phyloP scores from a whole-genome alignment of 2,329 filamentous ascomycete genomes.

The Verticillium nubilum region DNA sequence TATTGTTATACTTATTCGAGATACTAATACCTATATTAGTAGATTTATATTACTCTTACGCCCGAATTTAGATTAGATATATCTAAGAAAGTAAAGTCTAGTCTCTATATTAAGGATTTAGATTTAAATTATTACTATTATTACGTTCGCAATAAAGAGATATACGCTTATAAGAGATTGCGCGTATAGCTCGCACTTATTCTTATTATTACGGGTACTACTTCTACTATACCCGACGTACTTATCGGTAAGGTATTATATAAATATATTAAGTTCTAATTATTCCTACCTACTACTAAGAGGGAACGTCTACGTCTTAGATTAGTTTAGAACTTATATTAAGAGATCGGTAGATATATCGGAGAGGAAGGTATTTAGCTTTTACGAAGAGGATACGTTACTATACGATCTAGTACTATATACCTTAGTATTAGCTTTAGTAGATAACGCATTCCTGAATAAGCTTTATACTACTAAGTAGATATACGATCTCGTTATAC shows the following conservation, averaged over 20 bases:
- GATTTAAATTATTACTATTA: constrained; percentile 14
- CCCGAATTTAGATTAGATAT: constrained; percentile 11
- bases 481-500: constrained; percentile 18
- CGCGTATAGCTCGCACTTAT: constrained; percentile 14
- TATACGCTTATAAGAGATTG: constrained; percentile 18
- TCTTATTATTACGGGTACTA: constrained; percentile 14
- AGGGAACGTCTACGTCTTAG: constrained; percentile 11
- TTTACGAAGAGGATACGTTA: constrained; percentile 16
- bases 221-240: constrained; percentile 15
- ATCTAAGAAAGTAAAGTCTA: constrained; percentile 15
- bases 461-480: constrained; percentile 12
- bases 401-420: constrained; percentile 12
- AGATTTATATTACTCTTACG: constrained; percentile 9
- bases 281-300: constrained; percentile 14
- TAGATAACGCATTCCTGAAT: constrained; percentile 17
- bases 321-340: constrained; percentile 17
- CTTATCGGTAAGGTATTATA: constrained; percentile 18
- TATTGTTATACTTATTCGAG: background rate
- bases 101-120: constrained; percentile 16
- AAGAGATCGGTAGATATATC: constrained; percentile 16
- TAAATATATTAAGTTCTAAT: constrained; percentile 17
- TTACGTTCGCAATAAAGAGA: constrained; percentile 15
- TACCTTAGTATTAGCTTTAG: constrained; percentile 17
- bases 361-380: constrained; percentile 17
- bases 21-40: constrained; percentile 11